Evolutionary conservation across 2,329 filamentous ascomycete species (phyloP), one percentile per base, ranked within the genome.

Genomic region (Botrytis aclada): DNA sequence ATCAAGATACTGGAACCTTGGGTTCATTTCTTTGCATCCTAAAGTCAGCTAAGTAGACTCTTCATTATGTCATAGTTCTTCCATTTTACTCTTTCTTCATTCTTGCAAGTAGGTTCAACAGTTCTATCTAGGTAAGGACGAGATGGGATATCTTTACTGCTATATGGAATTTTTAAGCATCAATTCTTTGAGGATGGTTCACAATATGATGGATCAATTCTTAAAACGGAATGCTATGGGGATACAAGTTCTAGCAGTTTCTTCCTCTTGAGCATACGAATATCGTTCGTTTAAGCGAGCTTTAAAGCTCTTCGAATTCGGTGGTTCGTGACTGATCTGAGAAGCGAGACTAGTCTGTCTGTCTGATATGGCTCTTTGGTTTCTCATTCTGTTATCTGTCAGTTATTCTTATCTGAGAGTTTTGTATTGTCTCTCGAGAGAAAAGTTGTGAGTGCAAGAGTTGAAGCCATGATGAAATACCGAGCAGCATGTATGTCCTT

Each of bases 191-290:
- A 10, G 25, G 0, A 6, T 4, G 22, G 47, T 6, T n/a, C 14
- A 47, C 22, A 47, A 51, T 14, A n/a, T 14, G 10, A 0, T 0
- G n/a, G 22, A 51, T n/a, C 10, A 51, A 14, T n/a, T 51, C 10
- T 51, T 22, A 1, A 14, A n/a, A 51, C 25, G 22, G 0, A n/a
- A 51, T 51, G 4, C 3, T 51, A 6, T 51, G 14, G 10, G 1
- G 1, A 6, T 2, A n/a, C 0, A n/a, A 6, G 12, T 14, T 51
- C 10, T 6, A 0, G 14, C 14, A 6, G 47, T 51, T 14, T 12
- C 22, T 1, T 22, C 2, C 4, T 51, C 10, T 51, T 51, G 47
- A 51, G 47, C 10, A n/a, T 6, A 6, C 22, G 6, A 25, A 51
- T 25, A 25, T 47, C 3, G n/a, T 47, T 25, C 1, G 0, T 47